Conservation (phyloP, 2,329 filamentous ascomycete species). For the Triangularia verruculosa region DNA sequence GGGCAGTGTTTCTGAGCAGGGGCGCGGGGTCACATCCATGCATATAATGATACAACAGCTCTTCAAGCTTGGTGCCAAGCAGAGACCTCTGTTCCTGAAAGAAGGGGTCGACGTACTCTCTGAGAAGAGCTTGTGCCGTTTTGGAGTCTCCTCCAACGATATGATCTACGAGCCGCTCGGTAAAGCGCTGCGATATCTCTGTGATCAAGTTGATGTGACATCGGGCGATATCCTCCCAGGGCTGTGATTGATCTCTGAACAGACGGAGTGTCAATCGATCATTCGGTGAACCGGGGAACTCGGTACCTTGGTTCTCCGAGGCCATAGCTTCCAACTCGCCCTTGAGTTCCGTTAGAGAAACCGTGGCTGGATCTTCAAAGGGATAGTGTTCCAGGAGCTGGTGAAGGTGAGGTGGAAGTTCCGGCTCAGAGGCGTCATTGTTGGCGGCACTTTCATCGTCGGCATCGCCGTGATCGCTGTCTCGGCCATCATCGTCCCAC, state of each 20-base stretch:
- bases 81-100: slow-evolving; percentile 26
- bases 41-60: slow-evolving; percentile 39
- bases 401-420: slow-evolving; percentile 31
- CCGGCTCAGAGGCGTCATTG: neutral
- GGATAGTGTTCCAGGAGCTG: slow-evolving; percentile 33
- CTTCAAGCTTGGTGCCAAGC: slow-evolving; percentile 37
- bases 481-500: slow-evolving; percentile 2
- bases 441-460: neutral
- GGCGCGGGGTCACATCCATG: slow-evolving; percentile 33
- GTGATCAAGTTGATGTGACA: slow-evolving; percentile 36
- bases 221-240: slow-evolving; percentile 39
- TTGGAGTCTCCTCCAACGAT: slow-evolving; percentile 31
- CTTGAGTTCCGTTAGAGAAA: slow-evolving; percentile 23
- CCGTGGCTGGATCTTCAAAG: slow-evolving; percentile 29
- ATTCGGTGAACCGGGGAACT: slow-evolving; percentile 40
- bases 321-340: slow-evolving; percentile 34
- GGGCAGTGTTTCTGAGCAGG: slow-evolving; percentile 33
- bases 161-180: slow-evolving; percentile 37
- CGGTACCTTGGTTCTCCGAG: slow-evolving; percentile 38
- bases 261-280: slow-evolving; percentile 37
- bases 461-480: neutral
- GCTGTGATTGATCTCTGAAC: slow-evolving; percentile 38
- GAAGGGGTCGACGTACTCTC: slow-evolving; percentile 21
- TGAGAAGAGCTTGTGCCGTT: slow-evolving; percentile 28
- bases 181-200: slow-evolving; percentile 34